phyloP scores from a whole-genome alignment of 139 green algal species.

The Diplosphaera chodatii region DNA sequence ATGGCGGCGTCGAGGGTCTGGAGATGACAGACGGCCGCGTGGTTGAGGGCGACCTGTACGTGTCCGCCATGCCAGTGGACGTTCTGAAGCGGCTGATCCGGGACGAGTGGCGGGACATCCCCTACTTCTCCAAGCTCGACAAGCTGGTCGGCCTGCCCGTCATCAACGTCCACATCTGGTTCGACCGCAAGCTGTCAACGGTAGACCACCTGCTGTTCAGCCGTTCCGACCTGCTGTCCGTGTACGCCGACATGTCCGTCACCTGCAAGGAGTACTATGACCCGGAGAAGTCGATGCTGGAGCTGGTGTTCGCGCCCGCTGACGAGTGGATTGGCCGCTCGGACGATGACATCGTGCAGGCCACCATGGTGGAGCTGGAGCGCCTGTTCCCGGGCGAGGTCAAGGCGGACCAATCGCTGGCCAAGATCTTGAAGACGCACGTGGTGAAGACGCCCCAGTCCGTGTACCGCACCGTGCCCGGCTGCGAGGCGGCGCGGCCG shows the following conservation, averaged over 20 bases:
- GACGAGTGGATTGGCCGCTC: slow-evolving; percentile 83
- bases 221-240: slow-evolving; percentile 84
- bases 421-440: slow-evolving; percentile 87
- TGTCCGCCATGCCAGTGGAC: slow-evolving; percentile 94
- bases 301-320: slow-evolving; percentile 97
- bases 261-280: slow-evolving; percentile 72
- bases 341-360: slow-evolving; percentile 95
- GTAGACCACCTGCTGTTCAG: slow-evolving; percentile 98
- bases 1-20: slow-evolving; percentile 63
- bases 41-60: slow-evolving; percentile 87
- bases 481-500: slow-evolving; percentile 58
- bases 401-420: slow-evolving; percentile 63
- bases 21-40: slow-evolving; percentile 66
- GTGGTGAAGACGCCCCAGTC: slow-evolving; percentile 95
- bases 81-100: slow-evolving; percentile 91
- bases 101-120: slow-evolving; percentile 70
- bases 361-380: slow-evolving; percentile 94
- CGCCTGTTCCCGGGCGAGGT: slow-evolving; percentile 94
- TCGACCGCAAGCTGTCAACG: slow-evolving; percentile 96
- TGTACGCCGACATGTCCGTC: slow-evolving; percentile 97
- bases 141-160: slow-evolving; percentile 93
- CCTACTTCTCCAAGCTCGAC: slow-evolving; percentile 86
- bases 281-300: slow-evolving; percentile 82
- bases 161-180: slow-evolving; percentile 99
- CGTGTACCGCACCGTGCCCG: slow-evolving; percentile 91